These are phyloP conservation scores for Neodidymelliopsis sp. DNA, from an alignment of 2,329 filamentous ascomycete genomes.

Conservation along the genomic window DNA sequence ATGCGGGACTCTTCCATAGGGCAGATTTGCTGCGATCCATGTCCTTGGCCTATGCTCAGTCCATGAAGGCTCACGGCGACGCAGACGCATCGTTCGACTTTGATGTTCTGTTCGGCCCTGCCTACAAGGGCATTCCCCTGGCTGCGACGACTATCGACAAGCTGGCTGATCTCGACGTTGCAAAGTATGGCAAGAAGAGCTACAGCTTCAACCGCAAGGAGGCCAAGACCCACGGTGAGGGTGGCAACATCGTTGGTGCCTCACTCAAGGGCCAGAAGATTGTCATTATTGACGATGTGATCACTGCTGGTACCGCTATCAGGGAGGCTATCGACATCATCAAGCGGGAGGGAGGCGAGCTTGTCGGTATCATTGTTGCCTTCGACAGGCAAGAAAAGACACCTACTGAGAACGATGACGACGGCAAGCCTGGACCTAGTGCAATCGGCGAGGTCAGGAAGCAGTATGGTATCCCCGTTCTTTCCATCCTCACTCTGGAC, in stretches of 20 bases:
- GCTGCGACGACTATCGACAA: constrained; percentile 78
- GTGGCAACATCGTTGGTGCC: constrained; percentile 89
- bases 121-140: constrained; percentile 97
- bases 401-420: constrained; percentile 65
- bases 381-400: constrained; percentile 88
- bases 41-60: constrained; percentile 78
- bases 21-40: constrained; percentile 80
- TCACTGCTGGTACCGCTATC: constrained; percentile 94
- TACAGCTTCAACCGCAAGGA: constrained; percentile 98
- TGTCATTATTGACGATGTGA: constrained; percentile 94
- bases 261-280: constrained; percentile 84
- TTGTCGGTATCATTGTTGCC: constrained; percentile 88
- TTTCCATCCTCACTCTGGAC: constrained; percentile 82
- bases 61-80: constrained; percentile 57
- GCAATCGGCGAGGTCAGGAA: constrained; percentile 86
- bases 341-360: constrained; percentile 79
- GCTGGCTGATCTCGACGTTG: constrained; percentile 72
- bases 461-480: constrained; percentile 83
- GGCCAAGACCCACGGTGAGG: constrained; percentile 94
- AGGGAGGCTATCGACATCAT: constrained; percentile 92
- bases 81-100: constrained; percentile 62
- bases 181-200: constrained; percentile 71
- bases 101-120: constrained; percentile 90
- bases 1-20: constrained; percentile 88
- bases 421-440: constrained; percentile 73